Conservation (phyloP, 2,329 filamentous ascomycete species). For the Colletotrichum spinosum region DNA sequence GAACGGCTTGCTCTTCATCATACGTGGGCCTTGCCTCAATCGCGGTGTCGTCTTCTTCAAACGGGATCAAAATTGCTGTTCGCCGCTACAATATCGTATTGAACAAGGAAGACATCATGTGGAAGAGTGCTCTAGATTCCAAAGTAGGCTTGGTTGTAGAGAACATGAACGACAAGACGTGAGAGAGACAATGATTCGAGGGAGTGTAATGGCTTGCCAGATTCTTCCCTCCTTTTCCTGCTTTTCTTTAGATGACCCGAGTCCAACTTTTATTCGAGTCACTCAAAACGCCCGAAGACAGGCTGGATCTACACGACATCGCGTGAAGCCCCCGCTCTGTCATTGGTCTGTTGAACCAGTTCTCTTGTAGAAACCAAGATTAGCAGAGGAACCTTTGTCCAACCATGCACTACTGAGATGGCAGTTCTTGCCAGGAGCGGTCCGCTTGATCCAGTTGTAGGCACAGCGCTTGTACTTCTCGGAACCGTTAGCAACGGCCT, state of each 20-base stretch:
- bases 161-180: too few relatives aligned
- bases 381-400: not conserved
- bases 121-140: too few relatives aligned
- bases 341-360: not conserved
- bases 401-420: not conserved
- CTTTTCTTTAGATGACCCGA: not conserved
- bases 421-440: not conserved
- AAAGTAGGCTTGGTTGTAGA: too few relatives aligned
- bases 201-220: too few relatives aligned
- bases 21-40: too few relatives aligned
- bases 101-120: too few relatives aligned
- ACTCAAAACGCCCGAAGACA: not conserved
- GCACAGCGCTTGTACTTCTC: conserved; percentile 5
- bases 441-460: conserved; percentile 7
- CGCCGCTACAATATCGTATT: too few relatives aligned
- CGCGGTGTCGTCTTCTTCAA: too few relatives aligned
- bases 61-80: too few relatives aligned
- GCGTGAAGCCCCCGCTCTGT: not conserved
- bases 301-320: not conserved
- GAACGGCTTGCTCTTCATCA: not conserved
- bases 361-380: not conserved
- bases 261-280: not conserved
- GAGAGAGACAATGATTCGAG: too few relatives aligned
- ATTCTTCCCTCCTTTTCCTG: too few relatives aligned
- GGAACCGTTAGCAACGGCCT: not conserved